Evolutionary conservation across 495 filamentous ascomycete genomes (phyloP).

Genomic region (Tuber magnatum): DNA sequence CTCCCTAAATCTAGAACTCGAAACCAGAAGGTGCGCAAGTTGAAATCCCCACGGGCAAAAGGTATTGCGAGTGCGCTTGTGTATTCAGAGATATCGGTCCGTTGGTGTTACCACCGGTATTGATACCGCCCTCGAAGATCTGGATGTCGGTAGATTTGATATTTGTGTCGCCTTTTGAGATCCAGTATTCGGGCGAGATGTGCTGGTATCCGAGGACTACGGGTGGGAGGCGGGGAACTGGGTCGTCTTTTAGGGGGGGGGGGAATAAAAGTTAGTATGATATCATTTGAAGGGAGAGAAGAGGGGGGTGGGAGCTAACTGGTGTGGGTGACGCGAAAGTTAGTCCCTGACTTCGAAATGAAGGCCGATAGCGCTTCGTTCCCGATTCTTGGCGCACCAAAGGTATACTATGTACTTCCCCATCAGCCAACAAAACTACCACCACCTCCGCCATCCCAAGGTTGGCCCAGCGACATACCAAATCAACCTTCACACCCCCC

Average conservation of each 20-base stretch:
- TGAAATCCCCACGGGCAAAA: conserved; percentile 18
- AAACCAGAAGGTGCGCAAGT: neutral
- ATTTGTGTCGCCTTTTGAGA: neutral
- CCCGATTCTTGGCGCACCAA: conserved; percentile 54
- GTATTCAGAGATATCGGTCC: conserved; percentile 21
- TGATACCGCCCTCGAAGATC: conserved; percentile 12
- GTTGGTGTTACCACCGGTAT: conserved; percentile 12
- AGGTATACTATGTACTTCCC: conserved; percentile 46
- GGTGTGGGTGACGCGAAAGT: conserved; percentile 53
- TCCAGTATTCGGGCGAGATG: conserved; percentile 51
- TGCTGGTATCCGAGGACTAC: conserved; percentile 48
- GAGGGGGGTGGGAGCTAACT: conserved; percentile 28
- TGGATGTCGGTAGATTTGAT: conserved; percentile 6
- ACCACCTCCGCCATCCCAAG: neutral
- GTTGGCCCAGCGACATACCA: neutral
- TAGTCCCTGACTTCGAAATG: conserved; percentile 48
- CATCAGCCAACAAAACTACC: neutral
- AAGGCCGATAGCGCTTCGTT: conserved; percentile 47
- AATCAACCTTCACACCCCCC: conserved; percentile 40
- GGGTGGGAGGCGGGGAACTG: conserved; percentile 53
- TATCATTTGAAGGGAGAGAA: neutral
- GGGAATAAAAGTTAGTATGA: neutral
- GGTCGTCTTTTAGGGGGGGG: conserved; percentile 41
- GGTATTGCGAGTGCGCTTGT: conserved; percentile 28
- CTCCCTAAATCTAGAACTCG: neutral